Evolutionary conservation across 768 basidiomycete species (phyloP), one percentile per base, ranked within the genome.

Genomic region (Leccinum uliginosum): DNA sequence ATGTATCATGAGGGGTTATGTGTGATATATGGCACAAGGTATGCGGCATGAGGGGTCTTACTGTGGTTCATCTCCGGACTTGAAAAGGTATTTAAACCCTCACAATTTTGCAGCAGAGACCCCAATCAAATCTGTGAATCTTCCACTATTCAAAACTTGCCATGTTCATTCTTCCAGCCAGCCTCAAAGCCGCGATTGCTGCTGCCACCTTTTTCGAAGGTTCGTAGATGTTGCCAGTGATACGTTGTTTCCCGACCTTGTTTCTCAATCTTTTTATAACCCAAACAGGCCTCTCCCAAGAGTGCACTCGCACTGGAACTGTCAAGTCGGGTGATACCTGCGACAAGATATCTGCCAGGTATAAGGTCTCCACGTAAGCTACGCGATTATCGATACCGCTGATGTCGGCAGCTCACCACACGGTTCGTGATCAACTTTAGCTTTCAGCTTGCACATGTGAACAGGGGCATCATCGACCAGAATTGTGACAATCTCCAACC

Each of bases 331-430:
- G 82, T 32, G 84, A 89, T 65, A 80, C 78, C 56, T 91, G 89
- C 68, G 17, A 89, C 71, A 64, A 57, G 54, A 89, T 91, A 69
- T 88, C 83, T 62, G 79, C 80, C 32, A 67, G 76, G n/a, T 63
- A 85, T 64, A 78, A 82, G 53, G 82, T 79, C 59, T 86, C 86
- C 40, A 84, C 84, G 85, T 87, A 60, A 51, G 83, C 73, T n/a
- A n/a, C 3, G 8, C 8, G 7, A 8, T 47, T 10, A 11, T 34
- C 29, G 11, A 11, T 14, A 46, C 38, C 14, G 2, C 10, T 29
- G 3, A 26, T 26, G 19, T 53, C 14, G 27, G 10, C 15, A 11
- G 55, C 54, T 57, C 11, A 55, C 29, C 27, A 6, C 14, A 21
- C 7, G 1, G 10, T 11, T 23, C 19, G 14, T 19, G 10, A 38